Base-by-base conservation (phyloP, 2,329 filamentous ascomycete species). In the Verruconis gallopava region DNA sequence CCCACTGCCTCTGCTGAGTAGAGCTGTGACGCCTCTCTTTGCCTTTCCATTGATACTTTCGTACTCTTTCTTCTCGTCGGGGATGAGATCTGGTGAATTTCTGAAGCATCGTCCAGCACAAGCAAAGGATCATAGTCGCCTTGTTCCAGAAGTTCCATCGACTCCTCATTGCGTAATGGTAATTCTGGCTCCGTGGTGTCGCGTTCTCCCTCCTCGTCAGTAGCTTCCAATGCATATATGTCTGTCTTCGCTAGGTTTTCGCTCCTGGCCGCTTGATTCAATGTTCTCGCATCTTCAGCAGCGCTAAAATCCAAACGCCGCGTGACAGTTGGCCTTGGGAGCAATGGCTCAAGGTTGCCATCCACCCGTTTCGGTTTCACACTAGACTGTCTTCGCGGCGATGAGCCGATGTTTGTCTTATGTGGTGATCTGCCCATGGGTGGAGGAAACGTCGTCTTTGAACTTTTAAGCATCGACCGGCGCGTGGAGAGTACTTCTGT, bases 371-470 rank as follows among this genome's bases (percentile, higher is more conserved):
- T 22, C 13, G 40, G 32, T 13, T 25, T 71, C 41, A 79, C 58
- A 37, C 71, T 70, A 3, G 72, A 75, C 50, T 75, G 76, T 43
- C 71, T 69, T 47, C 75, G 69, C 19, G 79, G 76, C 0, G 79
- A 79, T 19, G 66, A 63, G 4, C 61, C 66, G 40, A 71, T 65
- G 22, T 69, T 62, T 3, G 78, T 79, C 58, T 81, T 82, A 42
- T 72, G 66, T 1, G 80, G 80, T 2, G 79, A 82, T 49, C 50
- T 73, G 62, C 69, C 59, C 55, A 62, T 56, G 44, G 63, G 62
- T 51, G 67, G 60, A 61, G 69, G 62, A 57, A 75, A 51, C 56
- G 66, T 54, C 20, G 60, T 54, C 25, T 50, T 48, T 47, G 60
- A 55, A 57, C 51, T 59, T 33, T 55, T 75, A 63, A 30, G 25